These are phyloP conservation scores for Botrytis tulipae DNA, from an alignment of 2,329 filamentous ascomycete genomes.

Conservation along the genomic window DNA sequence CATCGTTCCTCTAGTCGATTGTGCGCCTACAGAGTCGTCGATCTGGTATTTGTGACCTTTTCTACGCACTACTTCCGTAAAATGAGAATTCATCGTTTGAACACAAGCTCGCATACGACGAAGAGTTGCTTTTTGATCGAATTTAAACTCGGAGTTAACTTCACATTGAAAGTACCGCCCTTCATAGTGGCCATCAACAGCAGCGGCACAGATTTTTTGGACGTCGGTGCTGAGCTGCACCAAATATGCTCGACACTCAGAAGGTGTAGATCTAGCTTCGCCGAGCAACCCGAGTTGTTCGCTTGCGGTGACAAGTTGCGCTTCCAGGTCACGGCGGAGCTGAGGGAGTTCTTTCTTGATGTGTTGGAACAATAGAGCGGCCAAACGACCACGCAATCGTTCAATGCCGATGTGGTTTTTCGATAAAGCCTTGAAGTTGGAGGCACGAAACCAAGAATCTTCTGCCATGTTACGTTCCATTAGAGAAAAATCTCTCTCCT, in stretches of 20 bases:
- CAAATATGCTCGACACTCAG: constrained; percentile 34
- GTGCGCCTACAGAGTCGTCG: constrained; percentile 21
- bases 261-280: constrained; percentile 22
- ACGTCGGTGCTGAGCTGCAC: constrained; percentile 35
- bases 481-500: constrained; percentile 40
- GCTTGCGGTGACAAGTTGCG: constrained; percentile 10
- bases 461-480: constrained; percentile 30
- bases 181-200: constrained; percentile 39
- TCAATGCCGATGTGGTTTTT: constrained; percentile 34
- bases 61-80: constrained; percentile 31
- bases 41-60: constrained; percentile 38
- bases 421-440: constrained; percentile 34
- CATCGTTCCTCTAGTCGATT: neutral
- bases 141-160: constrained; percentile 24
- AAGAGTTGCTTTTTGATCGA: constrained; percentile 24
- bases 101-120: constrained; percentile 36
- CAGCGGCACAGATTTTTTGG: constrained; percentile 37
- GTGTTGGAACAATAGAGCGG: constrained; percentile 37
- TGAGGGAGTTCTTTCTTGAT: constrained; percentile 37
- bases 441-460: constrained; percentile 30
- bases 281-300: constrained; percentile 24
- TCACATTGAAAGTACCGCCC: constrained; percentile 33
- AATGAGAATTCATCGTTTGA: constrained; percentile 36
- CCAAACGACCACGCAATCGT: constrained; percentile 30
- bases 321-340: constrained; percentile 30